Evolutionary conservation across 805 yeast genomes (phyloP), one percentile per base, ranked within the genome.

Genomic region (Vanderwaltozyma tropicalis): DNA sequence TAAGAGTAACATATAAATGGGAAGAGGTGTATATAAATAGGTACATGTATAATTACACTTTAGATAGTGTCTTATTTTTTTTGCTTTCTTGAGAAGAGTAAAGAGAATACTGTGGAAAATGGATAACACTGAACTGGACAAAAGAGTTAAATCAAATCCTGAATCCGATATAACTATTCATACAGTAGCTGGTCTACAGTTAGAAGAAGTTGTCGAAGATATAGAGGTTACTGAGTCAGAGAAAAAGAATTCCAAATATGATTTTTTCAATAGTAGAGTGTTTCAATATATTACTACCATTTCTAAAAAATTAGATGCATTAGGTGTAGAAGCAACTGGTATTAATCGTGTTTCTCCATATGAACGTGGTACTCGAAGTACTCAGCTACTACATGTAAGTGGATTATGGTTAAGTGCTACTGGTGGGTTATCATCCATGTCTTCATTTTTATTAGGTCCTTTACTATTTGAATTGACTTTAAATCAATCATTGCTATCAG

Each of bases 371-470:
- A 54, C 63, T 4, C 46, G 53, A 22, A 54, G 48, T 26, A 52
- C 50, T 12, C 64, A 61, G 36, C 59, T 66, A 32, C 26, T 69
- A 5, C 64, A 69, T 13, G 84, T 83, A 14, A 57, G 71, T 11
- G 87, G 92, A 2, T 68, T 85, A 31, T 86, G 95, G 95, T 52
- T 83, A 13, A 77, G 88, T 29, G 95, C 89, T 0, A 72, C 88
- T 41, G 94, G 94, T 37, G 87, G 94, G 0, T 63, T 86, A n/a
- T 79, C 94, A 2, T 83, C 95, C 1, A 82, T 86, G 87, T 80
- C 94, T 1, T 75, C 92, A 1, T 86, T 73, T 52, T 75, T 81
- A 38, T 61, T 84, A 32, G 92, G 94, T 0, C 84, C 94, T 0
- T 56, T 83, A 35, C 52, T 82, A 2, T 86, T 73, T 52, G 80